phyloP scores from a whole-genome alignment of 257 asterid genomes.

The Cynanchum wilfordii region DNA sequence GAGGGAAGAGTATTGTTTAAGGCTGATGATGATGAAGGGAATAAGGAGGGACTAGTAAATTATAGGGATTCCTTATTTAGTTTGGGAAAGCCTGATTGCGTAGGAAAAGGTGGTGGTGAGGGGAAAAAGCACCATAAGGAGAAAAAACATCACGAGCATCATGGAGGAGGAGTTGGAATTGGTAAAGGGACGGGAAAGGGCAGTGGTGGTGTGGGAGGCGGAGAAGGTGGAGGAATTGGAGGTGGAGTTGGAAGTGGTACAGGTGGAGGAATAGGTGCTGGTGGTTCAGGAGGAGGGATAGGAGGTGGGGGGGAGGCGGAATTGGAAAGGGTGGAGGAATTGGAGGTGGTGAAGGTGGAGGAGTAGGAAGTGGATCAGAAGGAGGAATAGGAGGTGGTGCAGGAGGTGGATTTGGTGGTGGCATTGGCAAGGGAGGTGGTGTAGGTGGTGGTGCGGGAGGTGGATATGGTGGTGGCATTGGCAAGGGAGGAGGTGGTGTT shows the following conservation, averaged over 20 bases:
- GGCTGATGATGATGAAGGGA: slow-evolving; percentile 6
- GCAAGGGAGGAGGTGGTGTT: slow-evolving; percentile 5
- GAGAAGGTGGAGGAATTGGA: slow-evolving; percentile 23
- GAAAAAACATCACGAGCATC: background rate
- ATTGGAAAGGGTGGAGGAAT: slow-evolving; percentile 20
- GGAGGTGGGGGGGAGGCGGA: slow-evolving; percentile 19
- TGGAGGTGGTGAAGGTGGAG: slow-evolving; percentile 16
- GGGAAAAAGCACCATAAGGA: background rate
- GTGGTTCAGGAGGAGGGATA: slow-evolving; percentile 20
- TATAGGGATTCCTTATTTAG: slow-evolving; percentile 8
- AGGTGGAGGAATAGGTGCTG: slow-evolving; percentile 21
- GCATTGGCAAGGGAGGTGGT: slow-evolving; percentile 9
- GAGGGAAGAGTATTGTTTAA: slow-evolving; percentile 28
- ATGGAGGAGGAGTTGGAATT: slow-evolving; percentile 2
- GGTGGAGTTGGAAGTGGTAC: slow-evolving; percentile 17
- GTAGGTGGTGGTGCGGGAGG: slow-evolving; percentile 18
- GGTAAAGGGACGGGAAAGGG: slow-evolving; percentile 14
- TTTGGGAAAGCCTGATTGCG: slow-evolving; percentile 17
- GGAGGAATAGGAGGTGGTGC: slow-evolving; percentile 25
- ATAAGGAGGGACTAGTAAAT: background rate
- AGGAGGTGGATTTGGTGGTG: slow-evolving; percentile 24
- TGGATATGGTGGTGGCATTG: slow-evolving; percentile 13
- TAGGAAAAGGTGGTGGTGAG: slow-evolving; percentile 21
- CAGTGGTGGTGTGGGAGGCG: slow-evolving; percentile 11
- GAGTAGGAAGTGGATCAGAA: slow-evolving; percentile 15